phyloP scores from a whole-genome alignment of 768 basidiomycete species.

The Termitomyces bulborhizus region DNA sequence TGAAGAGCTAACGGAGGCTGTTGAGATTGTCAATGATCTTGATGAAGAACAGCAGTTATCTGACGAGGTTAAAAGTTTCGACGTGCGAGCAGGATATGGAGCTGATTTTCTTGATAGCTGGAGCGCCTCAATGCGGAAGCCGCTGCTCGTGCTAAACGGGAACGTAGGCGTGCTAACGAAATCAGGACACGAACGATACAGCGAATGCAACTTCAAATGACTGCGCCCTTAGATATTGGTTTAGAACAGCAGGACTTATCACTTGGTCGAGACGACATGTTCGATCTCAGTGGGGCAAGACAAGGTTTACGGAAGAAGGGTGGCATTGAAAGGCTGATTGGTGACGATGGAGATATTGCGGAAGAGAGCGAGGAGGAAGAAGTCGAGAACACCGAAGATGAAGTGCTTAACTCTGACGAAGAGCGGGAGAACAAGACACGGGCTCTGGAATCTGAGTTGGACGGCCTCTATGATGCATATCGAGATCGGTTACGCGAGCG shows the following conservation, averaged over 20 bases:
- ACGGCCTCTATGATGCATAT: constrained; percentile 85
- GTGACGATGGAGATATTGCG: constrained; percentile 34
- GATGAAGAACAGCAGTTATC: constrained; percentile 89
- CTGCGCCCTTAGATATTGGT: constrained; percentile 94
- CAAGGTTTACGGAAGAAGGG: constrained; percentile 30
- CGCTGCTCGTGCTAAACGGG: constrained; percentile 66
- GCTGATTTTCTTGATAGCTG: constrained; percentile 43
- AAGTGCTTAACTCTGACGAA: constrained; percentile 56
- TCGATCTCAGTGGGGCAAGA: constrained; percentile 71
- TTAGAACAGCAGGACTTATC: constrained; percentile 75
- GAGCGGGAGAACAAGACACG: constrained; percentile 58
- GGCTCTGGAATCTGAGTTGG: constrained; percentile 78
- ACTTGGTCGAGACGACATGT: constrained; percentile 81
- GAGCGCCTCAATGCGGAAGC: constrained; percentile 78
- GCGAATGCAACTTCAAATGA: constrained; percentile 96
- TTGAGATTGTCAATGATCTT: constrained; percentile 58
- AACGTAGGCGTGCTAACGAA: constrained; percentile 84
- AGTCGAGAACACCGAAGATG: constrained; percentile 26
- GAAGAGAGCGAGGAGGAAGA: constrained; percentile 26
- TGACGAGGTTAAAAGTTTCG: constrained; percentile 57
- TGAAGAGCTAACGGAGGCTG: constrained; percentile 70
- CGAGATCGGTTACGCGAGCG: constrained; percentile 71
- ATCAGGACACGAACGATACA: constrained; percentile 82
- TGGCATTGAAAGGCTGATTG: constrained; percentile 28
- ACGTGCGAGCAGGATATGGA: background rate